These are phyloP conservation scores for Hypoxylon lenormandii DNA, from an alignment of 495 filamentous ascomycete genomes.

Conservation along the genomic window DNA sequence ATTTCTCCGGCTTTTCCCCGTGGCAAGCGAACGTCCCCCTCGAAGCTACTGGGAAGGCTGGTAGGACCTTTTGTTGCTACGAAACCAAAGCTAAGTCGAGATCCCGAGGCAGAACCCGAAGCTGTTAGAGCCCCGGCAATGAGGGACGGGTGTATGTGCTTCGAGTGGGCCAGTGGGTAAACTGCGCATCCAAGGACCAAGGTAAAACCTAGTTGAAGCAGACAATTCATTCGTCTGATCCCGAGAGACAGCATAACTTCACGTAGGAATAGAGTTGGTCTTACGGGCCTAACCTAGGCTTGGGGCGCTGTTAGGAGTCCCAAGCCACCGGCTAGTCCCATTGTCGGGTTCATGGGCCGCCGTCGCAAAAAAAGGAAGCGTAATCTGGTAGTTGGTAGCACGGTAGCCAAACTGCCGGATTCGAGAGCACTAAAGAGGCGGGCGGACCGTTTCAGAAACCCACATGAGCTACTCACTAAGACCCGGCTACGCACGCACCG, in stretches of 20 bases:
- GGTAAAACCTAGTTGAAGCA: too few relatives aligned
- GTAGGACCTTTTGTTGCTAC: slow-evolving; percentile 3
- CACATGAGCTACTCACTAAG: slow-evolving; percentile 20
- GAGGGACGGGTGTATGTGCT: slow-evolving; percentile 18
- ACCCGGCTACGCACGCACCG: slow-evolving; percentile 18
- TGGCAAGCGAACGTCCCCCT: slow-evolving; percentile 2
- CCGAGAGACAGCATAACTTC: slow-evolving; percentile 9
- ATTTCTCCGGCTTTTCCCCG: slow-evolving; percentile 21
- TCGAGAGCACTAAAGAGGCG: slow-evolving; percentile 17
- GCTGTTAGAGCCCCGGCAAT: slow-evolving; percentile 18
- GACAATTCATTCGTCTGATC: slow-evolving; percentile 29
- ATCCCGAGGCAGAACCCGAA: slow-evolving; percentile 12
- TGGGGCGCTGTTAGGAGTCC: slow-evolving; percentile 21
- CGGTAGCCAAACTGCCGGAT: slow-evolving; percentile 39
- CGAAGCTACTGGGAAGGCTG: slow-evolving; percentile 5
- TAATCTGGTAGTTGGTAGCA: slow-evolving; percentile 12
- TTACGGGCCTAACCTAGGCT: slow-evolving; percentile 24
- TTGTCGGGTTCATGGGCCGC: slow-evolving; percentile 35
- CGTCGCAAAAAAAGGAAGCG: slow-evolving; percentile 21
- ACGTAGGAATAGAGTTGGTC: slow-evolving; percentile 19
- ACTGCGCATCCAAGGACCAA: neutral
- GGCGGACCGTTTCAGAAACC: slow-evolving; percentile 37
- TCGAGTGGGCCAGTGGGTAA: slow-evolving; percentile 3
- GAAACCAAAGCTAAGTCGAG: slow-evolving; percentile 15
- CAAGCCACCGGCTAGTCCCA: slow-evolving; percentile 10